These are phyloP conservation scores for Metschnikowia dekortorum DNA, from an alignment of 805 yeast genomes.

Conservation along the genomic window DNA sequence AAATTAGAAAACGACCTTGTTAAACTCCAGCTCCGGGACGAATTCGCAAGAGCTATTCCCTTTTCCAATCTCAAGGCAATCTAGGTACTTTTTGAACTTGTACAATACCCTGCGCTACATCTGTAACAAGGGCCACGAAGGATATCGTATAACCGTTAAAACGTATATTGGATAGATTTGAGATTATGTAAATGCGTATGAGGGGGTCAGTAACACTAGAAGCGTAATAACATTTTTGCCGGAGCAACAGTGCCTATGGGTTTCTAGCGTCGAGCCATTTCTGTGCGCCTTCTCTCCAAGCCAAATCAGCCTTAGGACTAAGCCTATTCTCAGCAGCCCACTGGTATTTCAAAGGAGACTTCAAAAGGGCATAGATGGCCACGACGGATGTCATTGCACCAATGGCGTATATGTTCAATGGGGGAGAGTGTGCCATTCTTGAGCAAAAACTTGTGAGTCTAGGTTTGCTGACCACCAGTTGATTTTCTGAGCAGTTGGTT, in stretches of 20 bases:
- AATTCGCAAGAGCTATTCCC: constrained; percentile 14
- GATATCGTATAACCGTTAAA: background rate
- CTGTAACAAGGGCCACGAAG: background rate
- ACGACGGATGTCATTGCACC: constrained; percentile 41
- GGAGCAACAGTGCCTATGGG: background rate
- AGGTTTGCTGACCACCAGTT: constrained; percentile 4
- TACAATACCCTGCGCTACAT: background rate
- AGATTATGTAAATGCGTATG: constrained; percentile 1
- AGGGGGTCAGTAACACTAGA: background rate
- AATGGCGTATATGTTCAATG: constrained; percentile 36
- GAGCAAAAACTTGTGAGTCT: background rate
- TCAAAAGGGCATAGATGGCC: constrained; percentile 32
- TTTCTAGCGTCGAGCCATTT: constrained; percentile 35
- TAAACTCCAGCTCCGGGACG: constrained; percentile 23
- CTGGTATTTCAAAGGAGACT: constrained; percentile 41
- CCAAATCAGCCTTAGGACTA: constrained; percentile 45
- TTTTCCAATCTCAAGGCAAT: constrained; percentile 9
- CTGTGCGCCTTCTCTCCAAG: constrained; percentile 44
- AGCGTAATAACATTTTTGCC: background rate
- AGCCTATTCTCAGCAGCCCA: constrained; percentile 40
- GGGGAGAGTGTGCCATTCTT: constrained; percentile 34
- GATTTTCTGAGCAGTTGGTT: constrained; percentile 14
- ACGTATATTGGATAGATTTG: constrained; percentile 1
- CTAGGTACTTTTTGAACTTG: background rate
- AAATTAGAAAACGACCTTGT: constrained; percentile 75